Percentiles rank a stretch among this genome's conserved stretches.
Conservation (phyloP, 129 eudicot genomes). For the Centella asiatica region DNA sequence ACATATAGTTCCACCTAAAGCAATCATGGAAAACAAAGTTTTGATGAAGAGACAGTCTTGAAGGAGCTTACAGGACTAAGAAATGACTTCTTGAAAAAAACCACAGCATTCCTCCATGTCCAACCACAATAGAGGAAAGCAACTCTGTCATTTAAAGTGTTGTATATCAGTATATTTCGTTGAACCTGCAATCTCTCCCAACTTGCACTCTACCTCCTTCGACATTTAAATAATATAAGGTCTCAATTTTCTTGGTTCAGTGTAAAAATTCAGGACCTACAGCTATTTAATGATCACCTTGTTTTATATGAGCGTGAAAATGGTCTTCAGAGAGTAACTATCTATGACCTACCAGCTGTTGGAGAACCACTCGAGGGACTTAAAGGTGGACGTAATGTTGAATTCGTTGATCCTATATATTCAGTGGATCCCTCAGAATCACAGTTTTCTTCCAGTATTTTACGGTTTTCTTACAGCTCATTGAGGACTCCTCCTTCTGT, state of each 20-base stretch:
- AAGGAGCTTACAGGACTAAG: too few relatives aligned
- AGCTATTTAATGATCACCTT: constrained; percentile 66
- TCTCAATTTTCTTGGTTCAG: constrained; percentile 25
- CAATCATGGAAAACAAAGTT: too few relatives aligned
- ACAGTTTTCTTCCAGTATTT: constrained; percentile 58
- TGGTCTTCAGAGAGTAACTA: constrained; percentile 59
- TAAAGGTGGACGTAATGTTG: constrained; percentile 62
- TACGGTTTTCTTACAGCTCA: constrained; percentile 73
- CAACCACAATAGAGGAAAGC: too few relatives aligned
- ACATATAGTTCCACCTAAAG: too few relatives aligned
- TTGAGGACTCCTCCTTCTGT: constrained; percentile 80
- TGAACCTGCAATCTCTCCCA: background rate
- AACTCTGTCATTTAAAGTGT: background rate
- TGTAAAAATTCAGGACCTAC: constrained; percentile 75
- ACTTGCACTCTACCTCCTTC: constrained; percentile 9
- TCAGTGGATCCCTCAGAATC: constrained; percentile 63
- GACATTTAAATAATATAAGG: background rate
- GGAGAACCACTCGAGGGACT: constrained; percentile 68
- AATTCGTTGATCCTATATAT: constrained; percentile 77
- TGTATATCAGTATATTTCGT: too few relatives aligned
- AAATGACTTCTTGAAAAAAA: background rate
- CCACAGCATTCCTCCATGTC: background rate
- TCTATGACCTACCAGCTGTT: constrained; percentile 60
- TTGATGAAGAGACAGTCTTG: too few relatives aligned
- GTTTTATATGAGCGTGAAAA: constrained; percentile 76